Evolutionary conservation across 441 rosid genomes (phyloP).

Genomic region (Melastoma candidum): DNA sequence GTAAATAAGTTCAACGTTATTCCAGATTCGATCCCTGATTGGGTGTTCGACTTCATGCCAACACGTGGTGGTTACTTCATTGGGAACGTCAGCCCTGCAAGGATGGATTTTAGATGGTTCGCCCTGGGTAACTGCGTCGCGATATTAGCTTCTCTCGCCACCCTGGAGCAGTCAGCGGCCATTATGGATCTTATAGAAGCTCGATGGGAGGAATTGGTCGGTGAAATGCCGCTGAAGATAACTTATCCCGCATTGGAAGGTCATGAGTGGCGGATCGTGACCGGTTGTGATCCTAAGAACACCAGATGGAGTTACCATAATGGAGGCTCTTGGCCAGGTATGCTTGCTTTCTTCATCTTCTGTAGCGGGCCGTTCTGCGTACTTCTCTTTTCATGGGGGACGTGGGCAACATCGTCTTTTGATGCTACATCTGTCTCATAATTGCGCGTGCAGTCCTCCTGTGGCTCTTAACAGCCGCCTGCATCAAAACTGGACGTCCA

Average conservation of each 20-base stretch:
- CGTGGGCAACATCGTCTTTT: neutral
- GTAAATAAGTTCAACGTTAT: conserved; percentile 2
- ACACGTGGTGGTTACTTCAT: conserved; percentile 5
- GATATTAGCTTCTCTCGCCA: conserved; percentile 7
- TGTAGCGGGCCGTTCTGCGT: neutral
- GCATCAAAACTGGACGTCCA: conserved; percentile 7
- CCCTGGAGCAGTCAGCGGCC: conserved; percentile 4
- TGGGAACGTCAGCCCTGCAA: conserved; percentile 9
- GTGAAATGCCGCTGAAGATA: conserved; percentile 9
- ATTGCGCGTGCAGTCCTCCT: conserved; percentile 1
- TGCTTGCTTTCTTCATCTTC: neutral
- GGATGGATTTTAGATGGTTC: conserved; percentile 12
- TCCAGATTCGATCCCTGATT: conserved; percentile 9
- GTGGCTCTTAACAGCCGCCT: conserved; percentile 7
- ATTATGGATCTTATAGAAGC: conserved; percentile 8
- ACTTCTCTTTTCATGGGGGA: too few relatives aligned
- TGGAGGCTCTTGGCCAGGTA: conserved; percentile 10
- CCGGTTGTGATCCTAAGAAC: conserved; percentile 9
- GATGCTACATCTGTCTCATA: neutral
- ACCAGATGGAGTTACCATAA: conserved; percentile 8
- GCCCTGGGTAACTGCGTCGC: conserved; percentile 10
- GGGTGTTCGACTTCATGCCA: conserved; percentile 12
- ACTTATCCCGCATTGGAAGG: conserved; percentile 7
- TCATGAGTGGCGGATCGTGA: conserved; percentile 8
- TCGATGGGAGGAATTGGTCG: conserved; percentile 10